Evolutionary conservation across 2,329 filamentous ascomycete species (phyloP).

Genomic region (Westerdykella aurantiaca): DNA sequence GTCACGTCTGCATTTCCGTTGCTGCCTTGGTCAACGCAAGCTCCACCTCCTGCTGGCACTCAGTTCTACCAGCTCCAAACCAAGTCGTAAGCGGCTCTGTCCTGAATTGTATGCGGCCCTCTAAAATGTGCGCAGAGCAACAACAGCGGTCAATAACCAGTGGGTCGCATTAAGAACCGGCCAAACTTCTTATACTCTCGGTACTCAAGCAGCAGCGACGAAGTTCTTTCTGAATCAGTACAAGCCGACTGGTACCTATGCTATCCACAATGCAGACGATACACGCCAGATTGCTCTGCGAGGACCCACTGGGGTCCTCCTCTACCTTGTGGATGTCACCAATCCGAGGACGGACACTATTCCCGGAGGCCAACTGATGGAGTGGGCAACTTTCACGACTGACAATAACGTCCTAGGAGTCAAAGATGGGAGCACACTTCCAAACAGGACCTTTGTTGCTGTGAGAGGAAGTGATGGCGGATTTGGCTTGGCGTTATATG

Average conservation of each 20-base stretch:
- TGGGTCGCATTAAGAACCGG: slow-evolving; percentile 19
- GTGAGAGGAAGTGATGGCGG: slow-evolving; percentile 9
- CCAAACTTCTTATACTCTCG: slow-evolving; percentile 15
- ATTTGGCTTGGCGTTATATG: slow-evolving; percentile 20
- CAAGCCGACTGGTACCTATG: slow-evolving; percentile 19
- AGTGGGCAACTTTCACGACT: slow-evolving; percentile 27
- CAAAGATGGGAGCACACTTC: slow-evolving; percentile 22
- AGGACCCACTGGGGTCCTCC: slow-evolving; percentile 16
- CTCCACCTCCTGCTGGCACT: slow-evolving; percentile 18
- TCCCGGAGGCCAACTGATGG: slow-evolving; percentile 21
- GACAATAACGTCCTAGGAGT: slow-evolving; percentile 22
- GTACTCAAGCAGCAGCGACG: slow-evolving; percentile 12
- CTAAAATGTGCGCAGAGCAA: slow-evolving; percentile 7
- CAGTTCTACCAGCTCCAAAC: slow-evolving; percentile 23
- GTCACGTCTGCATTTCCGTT: slow-evolving; percentile 16
- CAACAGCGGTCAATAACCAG: slow-evolving; percentile 18
- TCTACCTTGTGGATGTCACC: slow-evolving; percentile 21
- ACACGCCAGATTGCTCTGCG: slow-evolving; percentile 25
- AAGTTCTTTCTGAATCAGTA: slow-evolving; percentile 24
- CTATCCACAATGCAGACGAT: slow-evolving; percentile 22
- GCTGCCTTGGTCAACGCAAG: slow-evolving; percentile 10
- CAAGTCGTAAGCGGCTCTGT: slow-evolving; percentile 18
- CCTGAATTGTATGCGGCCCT: neutral
- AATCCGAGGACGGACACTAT: slow-evolving; percentile 17
- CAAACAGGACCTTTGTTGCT: slow-evolving; percentile 22